These are phyloP conservation scores for Dictyophora rubrovolvata DNA, from an alignment of 768 basidiomycete genomes.

Conservation along the genomic window DNA sequence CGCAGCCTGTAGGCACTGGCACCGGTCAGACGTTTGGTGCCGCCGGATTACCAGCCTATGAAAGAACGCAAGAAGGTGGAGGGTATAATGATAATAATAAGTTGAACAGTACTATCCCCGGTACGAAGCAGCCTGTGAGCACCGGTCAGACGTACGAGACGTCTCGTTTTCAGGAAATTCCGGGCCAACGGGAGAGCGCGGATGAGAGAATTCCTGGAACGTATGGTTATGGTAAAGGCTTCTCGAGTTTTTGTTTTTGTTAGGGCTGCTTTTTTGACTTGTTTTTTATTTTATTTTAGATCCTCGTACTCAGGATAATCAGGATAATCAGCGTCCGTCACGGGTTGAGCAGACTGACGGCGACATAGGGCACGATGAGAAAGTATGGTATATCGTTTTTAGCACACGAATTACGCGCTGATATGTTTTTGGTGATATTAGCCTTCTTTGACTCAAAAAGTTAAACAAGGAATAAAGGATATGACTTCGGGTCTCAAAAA, in stretches of 20 bases:
- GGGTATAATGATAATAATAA: no score
- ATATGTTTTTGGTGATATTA: not conserved
- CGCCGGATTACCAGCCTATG: constrained; percentile 38
- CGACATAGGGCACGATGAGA: not conserved
- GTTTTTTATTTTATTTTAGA: not conserved
- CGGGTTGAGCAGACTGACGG: not conserved
- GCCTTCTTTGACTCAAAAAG: not conserved
- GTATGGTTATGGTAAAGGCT: not conserved
- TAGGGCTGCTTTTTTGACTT: not conserved
- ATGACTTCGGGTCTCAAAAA: not conserved
- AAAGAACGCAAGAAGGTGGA: no score
- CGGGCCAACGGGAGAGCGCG: not conserved
- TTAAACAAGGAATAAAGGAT: not conserved
- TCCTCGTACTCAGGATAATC: not conserved
- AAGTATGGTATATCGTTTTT: not conserved
- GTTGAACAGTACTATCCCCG: no score
- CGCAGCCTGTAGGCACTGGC: no score
- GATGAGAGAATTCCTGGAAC: not conserved
- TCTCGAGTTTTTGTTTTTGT: not conserved
- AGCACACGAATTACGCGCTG: not conserved
- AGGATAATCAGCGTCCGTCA: not conserved
- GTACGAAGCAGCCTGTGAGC: no score
- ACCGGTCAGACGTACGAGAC: not conserved
- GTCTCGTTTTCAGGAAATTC: not conserved
- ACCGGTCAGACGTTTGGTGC: no score